Base-by-base conservation (phyloP, 371 early-diverging fungal genomes). In the Mortierella sp. region DNA sequence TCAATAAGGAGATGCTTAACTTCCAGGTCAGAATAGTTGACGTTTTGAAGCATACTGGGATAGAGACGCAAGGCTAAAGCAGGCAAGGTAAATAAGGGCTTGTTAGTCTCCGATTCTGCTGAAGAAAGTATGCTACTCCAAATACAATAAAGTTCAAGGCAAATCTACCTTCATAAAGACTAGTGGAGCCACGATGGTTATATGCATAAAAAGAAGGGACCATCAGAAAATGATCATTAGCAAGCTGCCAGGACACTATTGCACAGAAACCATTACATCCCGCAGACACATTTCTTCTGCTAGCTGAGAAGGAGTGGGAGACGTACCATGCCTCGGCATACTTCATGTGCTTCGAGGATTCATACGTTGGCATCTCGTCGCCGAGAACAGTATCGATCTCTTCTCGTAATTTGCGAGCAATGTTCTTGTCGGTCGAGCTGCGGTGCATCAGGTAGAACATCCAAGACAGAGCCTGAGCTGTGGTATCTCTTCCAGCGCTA, bases 51-150 rank as follows among this genome's bases (percentile, higher is more conserved):
- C 37, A 34, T 34, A 34, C 88, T 85, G 7, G 93, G 92, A 69
- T 92, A 83, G 12, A 90, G 82, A 4, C 93, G 86, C 6, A 94
- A 71, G 2, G 88, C 83, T 79, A 91, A 90, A 26, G 73, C 81
- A 46, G 21, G 15, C 19, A 21, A 44, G 8, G 9, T 3, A 44
- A n/a, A 1, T 14, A 34, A 34, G n/a, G n/a, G n/a, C 27, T 0
- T 43, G 31, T 23, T 21, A 31, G 11, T 44, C 17, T 6, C n/a
- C n/a, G n/a, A n/a, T 24, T 2, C 30, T 50, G 14, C 27, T 46
- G 32, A 30, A 12, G 15, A 28, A 28, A 23, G 7, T 15, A 44
- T 30, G 11, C 57, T 11, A 30, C 24, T 42, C 24, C 34, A 39
- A 39, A 26, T 15, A 37, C 7, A 34, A 1, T 14, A 1, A 1